A percentile compares a stretch with the other conserved stretches of the same genome.
These are phyloP conservation scores for Cryptococcus depauperatus DNA, from an alignment of 1,284 basidiomycete species.

Conservation along the genomic window DNA sequence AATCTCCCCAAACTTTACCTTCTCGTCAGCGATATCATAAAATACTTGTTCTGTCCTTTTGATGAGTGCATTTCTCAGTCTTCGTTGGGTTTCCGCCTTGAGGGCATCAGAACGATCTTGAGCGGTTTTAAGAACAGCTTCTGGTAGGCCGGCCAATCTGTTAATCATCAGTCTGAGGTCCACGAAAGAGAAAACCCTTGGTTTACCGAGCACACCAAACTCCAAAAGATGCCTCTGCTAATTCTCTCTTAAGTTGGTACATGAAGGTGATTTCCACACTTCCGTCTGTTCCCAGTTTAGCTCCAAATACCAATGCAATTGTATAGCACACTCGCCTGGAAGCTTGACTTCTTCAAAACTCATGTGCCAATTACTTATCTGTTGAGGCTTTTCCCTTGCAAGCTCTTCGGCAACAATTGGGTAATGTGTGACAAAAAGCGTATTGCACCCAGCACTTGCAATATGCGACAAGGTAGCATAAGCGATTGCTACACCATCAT, in stretches of 20 bases:
- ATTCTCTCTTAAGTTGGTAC: slow-evolving; percentile 63
- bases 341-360: slow-evolving; percentile 53
- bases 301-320: slow-evolving; percentile 9
- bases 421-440: slow-evolving; percentile 91
- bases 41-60: slow-evolving; percentile 15
- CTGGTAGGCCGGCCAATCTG: slow-evolving; percentile 65
- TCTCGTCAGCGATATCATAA: background rate
- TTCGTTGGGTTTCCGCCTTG: slow-evolving; percentile 43
- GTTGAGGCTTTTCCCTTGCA: slow-evolving; percentile 50
- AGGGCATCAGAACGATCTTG: slow-evolving; percentile 54
- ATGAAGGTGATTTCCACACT: slow-evolving; percentile 73
- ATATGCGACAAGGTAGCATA: slow-evolving; percentile 68
- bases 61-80: slow-evolving; percentile 14
- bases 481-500: slow-evolving; percentile 44
- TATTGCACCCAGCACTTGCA: slow-evolving; percentile 60
- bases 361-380: slow-evolving; percentile 74
- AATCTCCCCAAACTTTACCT: background rate
- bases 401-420: slow-evolving; percentile 52
- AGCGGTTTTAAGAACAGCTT: slow-evolving; percentile 57
- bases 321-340: slow-evolving; percentile 17
- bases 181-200: background rate
- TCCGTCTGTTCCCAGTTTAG: slow-evolving; percentile 64
- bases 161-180: background rate
- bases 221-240: slow-evolving; percentile 75
- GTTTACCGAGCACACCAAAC: slow-evolving; percentile 68